Base-by-base conservation (phyloP, 1,139 yeast genomes). In the Wickerhamomyces sp. region DNA sequence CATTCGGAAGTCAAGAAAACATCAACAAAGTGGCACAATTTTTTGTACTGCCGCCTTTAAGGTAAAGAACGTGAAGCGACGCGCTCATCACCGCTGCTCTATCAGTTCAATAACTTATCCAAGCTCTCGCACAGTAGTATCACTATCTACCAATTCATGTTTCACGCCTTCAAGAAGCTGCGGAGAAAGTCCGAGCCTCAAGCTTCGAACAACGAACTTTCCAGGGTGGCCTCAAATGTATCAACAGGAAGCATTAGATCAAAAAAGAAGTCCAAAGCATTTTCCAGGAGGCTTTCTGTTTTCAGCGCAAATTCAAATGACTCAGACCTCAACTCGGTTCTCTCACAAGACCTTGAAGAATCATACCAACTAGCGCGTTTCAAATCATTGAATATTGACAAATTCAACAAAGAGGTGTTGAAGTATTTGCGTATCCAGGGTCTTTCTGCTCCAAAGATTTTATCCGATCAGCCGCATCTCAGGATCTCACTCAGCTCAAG, bases 371-470 rank as follows among this genome's bases (percentile, higher is more conserved):
- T 47, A n/a, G 24, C 42, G 3, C 31, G 47, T 19, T 47, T 46
- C 38, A 45, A 37, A 27, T 38, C 45, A 3, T 15, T 45, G 13
- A 47, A 47, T 29, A 35, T 31, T 13, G 48, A 46, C 17, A 37
- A 41, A 12, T 51, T 46, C 37, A 43, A 45, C 20, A 41, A 36
- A 15, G 42, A 42, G 14, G 37, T 42, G 16, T 30, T 45, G 3
- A 40, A 36, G 6, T 47, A 41, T 24, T 36, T 47, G 21, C 36
- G 37, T 25, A 37, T 38, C 27, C 46, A 47, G 10, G 52, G 52
- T 3, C 30, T 47, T 2, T 42, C 47, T 4, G 37, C 52, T 1
- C 52, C 52, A 14, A 26, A 23, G 23, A 47, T 47, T n/a, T 27
- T 41, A 6, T 31, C 28, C 15, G 51, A 46, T 30, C 21, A 35